A percentile compares a stretch with the other conserved stretches of the same genome.
Evolutionary conservation across 768 basidiomycete genomes (phyloP).

Genomic region (Asterophora parasitica): DNA sequence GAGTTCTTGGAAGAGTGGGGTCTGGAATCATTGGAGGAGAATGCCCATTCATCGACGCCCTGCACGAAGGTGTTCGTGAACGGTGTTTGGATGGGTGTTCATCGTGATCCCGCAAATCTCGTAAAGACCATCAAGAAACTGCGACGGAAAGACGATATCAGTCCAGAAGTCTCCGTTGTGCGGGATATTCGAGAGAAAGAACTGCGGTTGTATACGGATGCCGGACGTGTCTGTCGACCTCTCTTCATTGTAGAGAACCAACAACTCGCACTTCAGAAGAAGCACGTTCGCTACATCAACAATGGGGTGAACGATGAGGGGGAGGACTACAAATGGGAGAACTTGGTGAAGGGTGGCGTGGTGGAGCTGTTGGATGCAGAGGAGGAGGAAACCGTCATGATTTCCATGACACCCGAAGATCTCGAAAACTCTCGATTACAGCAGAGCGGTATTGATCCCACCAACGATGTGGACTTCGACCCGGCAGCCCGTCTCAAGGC

Average conservation of each 20-base stretch:
- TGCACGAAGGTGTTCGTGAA: slow-evolving; percentile 98
- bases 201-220: slow-evolving; percentile 91
- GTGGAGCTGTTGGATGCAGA: slow-evolving; percentile 96
- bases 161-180: slow-evolving; percentile 94
- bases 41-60: slow-evolving; percentile 76
- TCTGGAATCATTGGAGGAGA: slow-evolving; percentile 91
- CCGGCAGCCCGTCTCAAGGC: slow-evolving; percentile 87
- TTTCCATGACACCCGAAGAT: slow-evolving; percentile 97
- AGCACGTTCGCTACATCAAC: slow-evolving; percentile 72
- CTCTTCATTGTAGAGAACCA: slow-evolving; percentile 96
- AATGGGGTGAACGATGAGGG: slow-evolving; percentile 55
- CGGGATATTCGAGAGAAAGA: slow-evolving; percentile 97
- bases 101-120: slow-evolving; percentile 89
- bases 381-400: slow-evolving; percentile 99
- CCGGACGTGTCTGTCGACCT: slow-evolving; percentile 94
- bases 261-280: slow-evolving; percentile 76
- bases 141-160: slow-evolving; percentile 91
- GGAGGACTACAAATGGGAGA: slow-evolving; percentile 78
- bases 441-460: slow-evolving; percentile 52
- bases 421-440: slow-evolving; percentile 77
- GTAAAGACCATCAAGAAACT: slow-evolving; percentile 92
- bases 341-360: slow-evolving; percentile 80
- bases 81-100: slow-evolving; percentile 99
- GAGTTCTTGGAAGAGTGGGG: slow-evolving; percentile 99
- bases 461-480: slow-evolving; percentile 72